phyloP scores from a whole-genome alignment of 306 rosid species.

The Alnus glutinosa region DNA sequence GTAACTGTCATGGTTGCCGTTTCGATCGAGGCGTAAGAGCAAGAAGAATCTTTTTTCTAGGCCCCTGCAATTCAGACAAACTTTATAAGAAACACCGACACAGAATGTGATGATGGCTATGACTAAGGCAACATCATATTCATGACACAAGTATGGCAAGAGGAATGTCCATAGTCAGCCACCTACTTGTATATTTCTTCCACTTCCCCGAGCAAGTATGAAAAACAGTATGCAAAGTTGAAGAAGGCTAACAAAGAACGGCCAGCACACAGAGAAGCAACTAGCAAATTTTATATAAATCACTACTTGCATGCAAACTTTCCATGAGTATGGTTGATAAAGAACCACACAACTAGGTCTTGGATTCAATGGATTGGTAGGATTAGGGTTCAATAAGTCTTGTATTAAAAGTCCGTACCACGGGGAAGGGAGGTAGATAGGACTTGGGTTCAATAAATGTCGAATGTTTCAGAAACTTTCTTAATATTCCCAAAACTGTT shows the following conservation, averaged over 20 bases:
- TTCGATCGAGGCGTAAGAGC: constrained; percentile 66
- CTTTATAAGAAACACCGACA: constrained; percentile 28
- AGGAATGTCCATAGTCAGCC: neutral
- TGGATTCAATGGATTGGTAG: too few species aligned
- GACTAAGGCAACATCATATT: neutral
- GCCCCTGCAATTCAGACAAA: constrained; percentile 69
- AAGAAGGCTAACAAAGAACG: neutral
- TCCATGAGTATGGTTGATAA: too few species aligned
- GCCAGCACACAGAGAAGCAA: too few species aligned
- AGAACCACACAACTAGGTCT: too few species aligned
- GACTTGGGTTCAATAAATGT: neutral
- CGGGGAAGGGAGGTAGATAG: too few species aligned
- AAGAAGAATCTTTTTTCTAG: constrained; percentile 88
- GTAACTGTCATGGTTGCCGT: constrained; percentile 46
- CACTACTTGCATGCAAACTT: too few species aligned
- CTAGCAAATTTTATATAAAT: too few species aligned
- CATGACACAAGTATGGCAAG: neutral
- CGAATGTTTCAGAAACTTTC: neutral
- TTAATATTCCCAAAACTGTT: neutral
- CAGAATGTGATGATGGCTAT: neutral
- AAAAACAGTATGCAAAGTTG: neutral
- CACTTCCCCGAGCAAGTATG: neutral
- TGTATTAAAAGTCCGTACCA: neutral
- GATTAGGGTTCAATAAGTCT: neutral
- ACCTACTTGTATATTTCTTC: neutral